phyloP scores from a whole-genome alignment of 2,329 filamentous ascomycete genomes.

The Didymella pinodella region DNA sequence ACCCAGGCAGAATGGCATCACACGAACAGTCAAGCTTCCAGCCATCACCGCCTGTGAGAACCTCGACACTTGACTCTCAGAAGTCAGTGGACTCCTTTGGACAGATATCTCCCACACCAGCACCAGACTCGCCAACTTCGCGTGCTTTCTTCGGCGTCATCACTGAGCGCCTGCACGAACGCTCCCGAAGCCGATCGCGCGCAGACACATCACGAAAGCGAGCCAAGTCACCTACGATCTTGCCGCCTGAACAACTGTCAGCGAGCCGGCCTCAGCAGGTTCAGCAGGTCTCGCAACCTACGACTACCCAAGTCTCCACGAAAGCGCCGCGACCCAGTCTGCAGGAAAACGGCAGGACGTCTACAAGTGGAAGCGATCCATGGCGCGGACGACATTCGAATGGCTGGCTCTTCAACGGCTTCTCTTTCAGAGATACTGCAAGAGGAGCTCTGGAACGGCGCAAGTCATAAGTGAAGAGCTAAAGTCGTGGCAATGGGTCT shows the following conservation, averaged over 20 bases:
- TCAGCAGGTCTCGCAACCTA: slow-evolving; percentile 26
- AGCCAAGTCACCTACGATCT: slow-evolving; percentile 43
- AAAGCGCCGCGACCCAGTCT: slow-evolving; percentile 36
- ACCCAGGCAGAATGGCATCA: slow-evolving; percentile 33
- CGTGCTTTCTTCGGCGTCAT: slow-evolving; percentile 50
- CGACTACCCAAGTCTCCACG: slow-evolving; percentile 20
- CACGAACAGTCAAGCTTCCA: slow-evolving; percentile 35
- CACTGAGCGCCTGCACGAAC: slow-evolving; percentile 43
- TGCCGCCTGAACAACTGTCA: slow-evolving; percentile 39
- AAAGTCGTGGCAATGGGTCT: background rate
- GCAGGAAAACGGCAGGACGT: slow-evolving; percentile 34
- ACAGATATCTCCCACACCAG: slow-evolving; percentile 32
- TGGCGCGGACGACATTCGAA: slow-evolving; percentile 51
- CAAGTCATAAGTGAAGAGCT: background rate
- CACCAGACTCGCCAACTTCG: slow-evolving; percentile 38
- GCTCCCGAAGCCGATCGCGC: slow-evolving; percentile 47
- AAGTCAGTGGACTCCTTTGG: slow-evolving; percentile 38
- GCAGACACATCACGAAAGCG: slow-evolving; percentile 33
- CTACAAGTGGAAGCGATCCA: slow-evolving; percentile 44
- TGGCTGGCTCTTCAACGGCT: slow-evolving; percentile 51
- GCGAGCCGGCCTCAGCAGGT: slow-evolving; percentile 22
- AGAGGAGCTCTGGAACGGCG: slow-evolving; percentile 34
- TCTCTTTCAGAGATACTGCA: slow-evolving; percentile 48
- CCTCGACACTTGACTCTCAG: slow-evolving; percentile 40
- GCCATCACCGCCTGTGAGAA: slow-evolving; percentile 42